Base-by-base conservation (phyloP, 768 basidiomycete species). In the Pisolithus marmoratus region DNA sequence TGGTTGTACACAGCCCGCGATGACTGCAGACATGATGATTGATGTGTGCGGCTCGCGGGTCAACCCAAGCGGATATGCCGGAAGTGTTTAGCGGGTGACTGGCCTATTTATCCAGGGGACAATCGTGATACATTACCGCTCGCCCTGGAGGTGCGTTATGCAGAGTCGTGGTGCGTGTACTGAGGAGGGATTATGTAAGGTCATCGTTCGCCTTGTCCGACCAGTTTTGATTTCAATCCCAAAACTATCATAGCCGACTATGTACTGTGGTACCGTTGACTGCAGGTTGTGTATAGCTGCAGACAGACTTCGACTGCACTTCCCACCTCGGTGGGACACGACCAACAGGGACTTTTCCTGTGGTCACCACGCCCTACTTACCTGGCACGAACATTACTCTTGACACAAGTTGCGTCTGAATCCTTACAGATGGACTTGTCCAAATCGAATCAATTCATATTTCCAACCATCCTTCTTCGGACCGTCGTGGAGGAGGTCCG, bases 401-500 rank as follows among this genome's bases (percentile, higher is more conserved):
- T 99, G 12, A 81, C 90, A 17, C 94, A 97, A 76, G 92, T 23
- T 3, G 0, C 17, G 51, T 19, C 8, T 5, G 15, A 23, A 6
- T 9, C 11, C 15, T 6, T 46, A 5, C 59, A 96, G 90, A 97
- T 98, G 89, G 96, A 99, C 69, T 76, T 98, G 48, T 74, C 98
- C 37, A 89, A 93, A 66, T 90, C 88, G 0, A 71, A 78, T 1
- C 72, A 83, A 1, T 90, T 94, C 60, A 77, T 71, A 0, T 74
- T 86, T 1, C 92, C 94, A 0, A 83, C 96, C 49, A 85, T 99
- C 51, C 73, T 99, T 20, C 80, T 96, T 2, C 95, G 98, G 70
- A 99, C 95, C 0, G 94, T 97, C 2, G 74, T 98, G 48, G 90
- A 96, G 58, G 96, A 99, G 81, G 93, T 97, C 53, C 80, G 95